A percentile compares a stretch with the other conserved stretches of the same genome.
These are phyloP conservation scores for Penicillium cinerascens DNA, from an alignment of 495 filamentous ascomycete species.

Conservation along the genomic window DNA sequence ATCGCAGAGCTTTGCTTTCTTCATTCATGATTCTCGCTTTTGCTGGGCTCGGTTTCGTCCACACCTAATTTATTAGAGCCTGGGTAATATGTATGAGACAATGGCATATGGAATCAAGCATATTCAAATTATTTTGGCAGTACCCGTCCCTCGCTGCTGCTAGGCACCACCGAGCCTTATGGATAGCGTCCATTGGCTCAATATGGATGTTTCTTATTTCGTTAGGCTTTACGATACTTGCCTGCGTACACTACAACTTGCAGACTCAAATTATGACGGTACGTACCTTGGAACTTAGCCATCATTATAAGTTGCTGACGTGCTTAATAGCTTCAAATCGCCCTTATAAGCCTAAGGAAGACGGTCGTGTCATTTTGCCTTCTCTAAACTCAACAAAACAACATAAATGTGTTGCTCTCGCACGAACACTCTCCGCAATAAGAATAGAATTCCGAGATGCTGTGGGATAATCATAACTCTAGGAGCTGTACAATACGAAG, in stretches of 20 bases:
- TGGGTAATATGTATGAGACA: conserved; percentile 5
- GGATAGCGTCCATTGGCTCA: conserved; percentile 8
- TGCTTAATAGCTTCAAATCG: conserved; percentile 5
- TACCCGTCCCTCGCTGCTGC: conserved; percentile 3
- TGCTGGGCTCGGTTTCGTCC: too few species aligned
- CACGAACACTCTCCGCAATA: conserved; percentile 7
- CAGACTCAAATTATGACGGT: conserved; percentile 9
- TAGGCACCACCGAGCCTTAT: conserved; percentile 8
- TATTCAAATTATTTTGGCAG: conserved; percentile 5
- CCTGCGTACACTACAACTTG: conserved; percentile 8
- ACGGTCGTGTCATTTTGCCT: conserved; percentile 5
- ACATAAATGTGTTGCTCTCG: conserved; percentile 4
- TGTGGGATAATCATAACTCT: too few species aligned
- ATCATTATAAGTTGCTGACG: conserved; percentile 5
- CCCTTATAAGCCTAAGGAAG: conserved; percentile 8
- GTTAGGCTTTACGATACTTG: conserved; percentile 10
- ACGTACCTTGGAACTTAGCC: conserved; percentile 2
- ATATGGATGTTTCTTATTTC: conserved; percentile 3
- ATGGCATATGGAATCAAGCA: conserved; percentile 8
- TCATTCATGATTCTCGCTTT: too few species aligned
- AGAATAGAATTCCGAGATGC: not conserved
- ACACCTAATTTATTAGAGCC: too few species aligned
- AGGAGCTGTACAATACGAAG: too few species aligned
- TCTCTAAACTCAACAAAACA: not conserved
- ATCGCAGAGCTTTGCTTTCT: too few species aligned